These are phyloP conservation scores for Teratosphaeria nubilosa DNA, from an alignment of 2,329 filamentous ascomycete species.

Conservation along the genomic window DNA sequence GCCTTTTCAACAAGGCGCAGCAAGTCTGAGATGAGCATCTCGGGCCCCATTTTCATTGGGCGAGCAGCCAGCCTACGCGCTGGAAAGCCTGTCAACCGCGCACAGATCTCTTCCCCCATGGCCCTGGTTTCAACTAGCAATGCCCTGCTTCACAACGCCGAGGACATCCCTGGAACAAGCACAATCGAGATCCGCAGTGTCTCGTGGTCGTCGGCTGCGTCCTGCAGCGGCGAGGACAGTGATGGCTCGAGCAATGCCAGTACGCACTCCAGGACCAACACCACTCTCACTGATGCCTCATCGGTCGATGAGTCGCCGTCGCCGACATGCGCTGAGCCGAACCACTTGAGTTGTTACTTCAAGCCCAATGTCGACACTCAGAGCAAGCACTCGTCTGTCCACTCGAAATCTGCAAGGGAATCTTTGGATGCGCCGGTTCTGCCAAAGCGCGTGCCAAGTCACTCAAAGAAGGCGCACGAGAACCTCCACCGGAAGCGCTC, in stretches of 20 bases:
- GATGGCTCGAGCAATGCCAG: constrained; percentile 42
- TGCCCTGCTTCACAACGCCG: constrained; percentile 89
- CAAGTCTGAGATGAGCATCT: constrained; percentile 33
- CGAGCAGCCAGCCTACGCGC: constrained; percentile 39
- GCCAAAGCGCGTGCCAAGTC: constrained; percentile 69
- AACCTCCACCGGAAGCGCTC: constrained; percentile 61
- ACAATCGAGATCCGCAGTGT: constrained; percentile 17
- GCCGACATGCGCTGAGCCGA: constrained; percentile 39
- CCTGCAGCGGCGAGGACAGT: constrained; percentile 57
- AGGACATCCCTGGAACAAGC: constrained; percentile 50
- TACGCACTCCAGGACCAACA: constrained; percentile 49
- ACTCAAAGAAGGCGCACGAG: constrained; percentile 81
- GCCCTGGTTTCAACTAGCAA: constrained; percentile 90
- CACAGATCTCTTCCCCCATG: constrained; percentile 78
- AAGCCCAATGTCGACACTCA: constrained; percentile 35
- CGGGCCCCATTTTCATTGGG: constrained; percentile 23
- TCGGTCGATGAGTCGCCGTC: constrained; percentile 36
- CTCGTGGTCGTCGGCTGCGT: constrained; percentile 37
- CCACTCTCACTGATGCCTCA: constrained; percentile 59
- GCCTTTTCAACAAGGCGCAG: constrained; percentile 66
- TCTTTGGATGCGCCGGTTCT: constrained; percentile 53
- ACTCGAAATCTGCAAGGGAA: constrained; percentile 43
- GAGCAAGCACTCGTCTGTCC: constrained; percentile 36
- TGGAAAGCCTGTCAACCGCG: constrained; percentile 43
- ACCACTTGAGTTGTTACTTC: constrained; percentile 49